Evolutionary conservation across 805 yeast species (phyloP).

Genomic region (Starmera quercuum): DNA sequence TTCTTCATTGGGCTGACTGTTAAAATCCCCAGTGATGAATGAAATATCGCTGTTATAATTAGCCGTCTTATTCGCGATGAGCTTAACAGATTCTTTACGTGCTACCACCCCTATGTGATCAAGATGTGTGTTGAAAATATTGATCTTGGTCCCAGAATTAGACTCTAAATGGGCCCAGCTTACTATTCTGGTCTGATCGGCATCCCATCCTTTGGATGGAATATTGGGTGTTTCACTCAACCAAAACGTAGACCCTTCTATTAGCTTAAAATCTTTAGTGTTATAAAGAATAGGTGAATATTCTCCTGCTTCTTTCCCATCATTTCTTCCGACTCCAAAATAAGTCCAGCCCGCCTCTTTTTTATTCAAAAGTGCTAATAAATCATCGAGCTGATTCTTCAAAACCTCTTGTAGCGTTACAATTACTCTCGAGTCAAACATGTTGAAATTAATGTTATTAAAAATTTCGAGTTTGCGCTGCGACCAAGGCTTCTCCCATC

Average conservation of each 20-base stretch:
- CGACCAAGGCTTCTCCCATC: slow-evolving; percentile 39
- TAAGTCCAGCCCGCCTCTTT: slow-evolving; percentile 32
- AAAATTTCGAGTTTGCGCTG: slow-evolving; percentile 30
- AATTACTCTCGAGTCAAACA: slow-evolving; percentile 25
- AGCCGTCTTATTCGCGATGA: slow-evolving; percentile 31
- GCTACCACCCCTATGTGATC: slow-evolving; percentile 41
- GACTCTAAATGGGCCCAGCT: slow-evolving; percentile 25
- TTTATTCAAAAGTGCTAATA: slow-evolving; percentile 24
- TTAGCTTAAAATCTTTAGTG: slow-evolving; percentile 26
- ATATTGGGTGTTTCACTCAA: slow-evolving; percentile 43
- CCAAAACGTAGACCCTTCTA: slow-evolving; percentile 42
- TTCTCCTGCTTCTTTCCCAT: slow-evolving; percentile 43
- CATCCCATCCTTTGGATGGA: slow-evolving; percentile 49
- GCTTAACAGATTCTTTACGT: slow-evolving; percentile 36
- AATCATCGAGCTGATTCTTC: slow-evolving; percentile 37
- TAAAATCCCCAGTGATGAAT: slow-evolving; percentile 51
- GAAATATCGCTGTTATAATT: slow-evolving; percentile 29
- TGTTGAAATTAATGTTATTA: slow-evolving; percentile 33
- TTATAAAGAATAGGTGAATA: slow-evolving; percentile 41
- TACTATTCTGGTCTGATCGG: slow-evolving; percentile 32
- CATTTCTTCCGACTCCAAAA: slow-evolving; percentile 43
- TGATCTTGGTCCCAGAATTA: slow-evolving; percentile 11
- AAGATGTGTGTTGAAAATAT: slow-evolving; percentile 40
- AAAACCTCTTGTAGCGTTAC: slow-evolving; percentile 43
- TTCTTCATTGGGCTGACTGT: slow-evolving; percentile 37